phyloP scores from a whole-genome alignment of 1,284 basidiomycete genomes.

The Coriolopsis trogii region DNA sequence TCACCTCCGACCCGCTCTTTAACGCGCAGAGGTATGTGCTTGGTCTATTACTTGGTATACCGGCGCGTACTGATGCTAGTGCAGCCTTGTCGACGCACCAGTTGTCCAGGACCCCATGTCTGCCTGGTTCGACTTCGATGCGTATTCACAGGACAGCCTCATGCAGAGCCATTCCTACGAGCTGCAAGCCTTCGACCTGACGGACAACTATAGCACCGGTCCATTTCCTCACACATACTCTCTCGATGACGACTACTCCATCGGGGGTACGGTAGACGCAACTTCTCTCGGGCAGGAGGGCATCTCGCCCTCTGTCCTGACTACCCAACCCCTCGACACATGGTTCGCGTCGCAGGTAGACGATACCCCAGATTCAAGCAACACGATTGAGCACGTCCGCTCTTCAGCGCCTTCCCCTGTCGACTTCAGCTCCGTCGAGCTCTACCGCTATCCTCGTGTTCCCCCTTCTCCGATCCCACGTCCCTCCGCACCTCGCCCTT shows the following conservation, averaged over 20 bases:
- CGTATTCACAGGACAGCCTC: background rate
- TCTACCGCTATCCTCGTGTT: no score
- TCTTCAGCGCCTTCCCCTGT: background rate
- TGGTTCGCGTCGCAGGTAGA: slow-evolving; percentile 2
- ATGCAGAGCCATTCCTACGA: background rate
- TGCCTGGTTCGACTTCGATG: background rate
- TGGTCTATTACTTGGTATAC: background rate
- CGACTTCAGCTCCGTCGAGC: background rate
- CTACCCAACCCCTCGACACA: background rate
- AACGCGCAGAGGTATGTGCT: background rate
- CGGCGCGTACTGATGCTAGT: background rate
- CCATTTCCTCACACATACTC: background rate
- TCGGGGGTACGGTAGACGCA: background rate
- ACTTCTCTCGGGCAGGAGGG: background rate
- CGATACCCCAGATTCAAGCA: background rate
- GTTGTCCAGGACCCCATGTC: background rate
- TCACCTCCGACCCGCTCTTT: background rate
- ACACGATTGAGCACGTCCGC: background rate
- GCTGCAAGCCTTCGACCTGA: background rate
- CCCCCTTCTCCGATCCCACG: no score
- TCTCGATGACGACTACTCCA: background rate
- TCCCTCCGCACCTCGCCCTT: no score
- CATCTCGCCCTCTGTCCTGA: background rate
- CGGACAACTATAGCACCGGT: background rate
- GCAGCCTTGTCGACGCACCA: background rate